Evolutionary conservation across 1,284 basidiomycete genomes (phyloP), one percentile per base, ranked within the genome.

Genomic region (Malassezia caprae): DNA sequence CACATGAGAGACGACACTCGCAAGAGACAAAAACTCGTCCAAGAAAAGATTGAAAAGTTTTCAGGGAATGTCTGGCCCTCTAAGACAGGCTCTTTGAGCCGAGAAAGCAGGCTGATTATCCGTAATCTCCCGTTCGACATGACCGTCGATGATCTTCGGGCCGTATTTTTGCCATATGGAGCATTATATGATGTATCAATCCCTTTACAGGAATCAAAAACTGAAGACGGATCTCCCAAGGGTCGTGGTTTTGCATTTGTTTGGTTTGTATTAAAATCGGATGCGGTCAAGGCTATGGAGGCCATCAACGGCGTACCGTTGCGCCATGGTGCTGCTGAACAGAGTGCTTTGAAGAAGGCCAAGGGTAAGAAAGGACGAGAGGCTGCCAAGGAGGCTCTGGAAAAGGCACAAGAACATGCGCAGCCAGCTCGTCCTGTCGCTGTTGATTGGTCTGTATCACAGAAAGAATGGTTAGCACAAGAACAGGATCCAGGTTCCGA

Each of bases 381-480:
- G 82, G 72, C 78, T 79, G 64, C 78, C 76, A 68, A 81, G 78
- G 76, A 83, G 13, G 61, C 61, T 2, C 56, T 72, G 8, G 62
- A 67, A 28, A 48, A 41, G 11, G 67, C 65, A 1, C 60, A 60
- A 13, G 55, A 56, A 11, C 12, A 39, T 15, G 66, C 71, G 0
- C 68, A 70, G 30, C 64, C 69, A 23, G 84, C 82, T 63, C 79
- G 90, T 46, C 78, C 83, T 15, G 87, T 96, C 23, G 90, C 90
- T 5, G 93, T 98, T 31, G 91, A 96, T 77, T 96, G 90, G 89
- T 90, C 90, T 5, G 76, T 96, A 68, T 88, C 88, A 73, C 94
- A 96, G 77, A 86, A 88, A 53, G 87, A 86, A 74, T 96, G 87
- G 86, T 81, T 89, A 72, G 83, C 86, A 56, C 70, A 69, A 26